phyloP scores from a whole-genome alignment of 257 asterid genomes.

The Solanum paucissectum region DNA sequence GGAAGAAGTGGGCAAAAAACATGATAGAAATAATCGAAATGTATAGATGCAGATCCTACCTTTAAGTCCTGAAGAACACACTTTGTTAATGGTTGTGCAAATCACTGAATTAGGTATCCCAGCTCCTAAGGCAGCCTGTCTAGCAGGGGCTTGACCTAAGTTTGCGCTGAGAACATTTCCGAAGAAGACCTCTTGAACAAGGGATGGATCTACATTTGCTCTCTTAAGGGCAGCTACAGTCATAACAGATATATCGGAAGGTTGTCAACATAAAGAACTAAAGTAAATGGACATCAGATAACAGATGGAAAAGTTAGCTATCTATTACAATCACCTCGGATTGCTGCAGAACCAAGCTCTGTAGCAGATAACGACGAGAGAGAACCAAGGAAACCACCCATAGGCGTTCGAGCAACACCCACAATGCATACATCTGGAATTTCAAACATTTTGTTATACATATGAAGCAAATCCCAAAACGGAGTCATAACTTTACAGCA shows the following conservation, averaged over 20 bases:
- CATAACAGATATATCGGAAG: background rate
- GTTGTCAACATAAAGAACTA: background rate
- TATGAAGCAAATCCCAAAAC: background rate
- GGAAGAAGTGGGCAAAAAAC: background rate
- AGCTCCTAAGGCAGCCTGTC: constrained; percentile 96
- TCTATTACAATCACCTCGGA: constrained; percentile 31
- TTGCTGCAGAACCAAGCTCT: constrained; percentile 84
- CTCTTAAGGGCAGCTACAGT: constrained; percentile 76
- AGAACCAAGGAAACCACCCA: constrained; percentile 84
- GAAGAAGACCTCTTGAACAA: constrained; percentile 88
- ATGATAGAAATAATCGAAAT: background rate
- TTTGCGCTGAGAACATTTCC: constrained; percentile 96
- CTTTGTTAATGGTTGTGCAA: constrained; percentile 93
- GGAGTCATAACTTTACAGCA: background rate
- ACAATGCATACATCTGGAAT: constrained; percentile 85
- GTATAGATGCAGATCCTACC: constrained; percentile 26
- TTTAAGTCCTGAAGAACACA: constrained; percentile 95
- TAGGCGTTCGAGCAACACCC: constrained; percentile 93
- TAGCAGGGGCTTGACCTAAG: constrained; percentile 99
- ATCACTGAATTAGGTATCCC: constrained; percentile 75
- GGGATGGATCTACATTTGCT: constrained; percentile 70
- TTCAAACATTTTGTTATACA: background rate
- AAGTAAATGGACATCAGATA: background rate
- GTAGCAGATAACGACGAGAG: constrained; percentile 86
- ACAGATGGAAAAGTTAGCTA: background rate